Evolutionary conservation across 495 filamentous ascomycete species (phyloP).

Genomic region (Penicillium coffeae): DNA sequence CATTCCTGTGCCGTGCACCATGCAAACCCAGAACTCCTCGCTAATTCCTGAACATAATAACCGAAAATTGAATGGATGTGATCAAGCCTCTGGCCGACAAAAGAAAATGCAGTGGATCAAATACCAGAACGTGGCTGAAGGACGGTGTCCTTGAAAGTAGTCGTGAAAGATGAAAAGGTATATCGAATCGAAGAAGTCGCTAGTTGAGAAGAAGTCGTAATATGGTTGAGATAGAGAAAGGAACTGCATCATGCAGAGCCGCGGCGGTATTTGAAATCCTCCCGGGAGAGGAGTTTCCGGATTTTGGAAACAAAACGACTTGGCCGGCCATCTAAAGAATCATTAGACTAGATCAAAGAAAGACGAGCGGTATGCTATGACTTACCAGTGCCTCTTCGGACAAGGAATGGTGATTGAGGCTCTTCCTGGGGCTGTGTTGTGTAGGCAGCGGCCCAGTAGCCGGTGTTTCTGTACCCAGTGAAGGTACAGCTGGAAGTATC

Average conservation of each 20-base stretch:
- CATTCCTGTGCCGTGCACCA: too few relatives aligned
- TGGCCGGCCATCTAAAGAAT: conserved; percentile 5
- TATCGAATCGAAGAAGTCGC: not conserved
- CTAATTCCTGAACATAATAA: too few relatives aligned
- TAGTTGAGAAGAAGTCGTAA: not conserved
- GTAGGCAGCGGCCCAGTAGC: conserved; percentile 38
- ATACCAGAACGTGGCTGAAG: too few relatives aligned
- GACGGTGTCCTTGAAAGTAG: not conserved
- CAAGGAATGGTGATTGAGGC: conserved; percentile 5
- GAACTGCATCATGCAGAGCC: conserved; percentile 5
- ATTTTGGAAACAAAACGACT: conserved; percentile 31
- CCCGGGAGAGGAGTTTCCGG: conserved; percentile 30
- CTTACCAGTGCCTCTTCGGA: conserved; percentile 30
- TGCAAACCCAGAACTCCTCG: too few relatives aligned
- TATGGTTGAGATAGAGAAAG: not conserved
- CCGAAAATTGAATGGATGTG: too few relatives aligned
- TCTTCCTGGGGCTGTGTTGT: conserved; percentile 26
- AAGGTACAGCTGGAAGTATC: conserved; percentile 35
- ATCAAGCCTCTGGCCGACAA: too few relatives aligned
- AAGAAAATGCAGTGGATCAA: not conserved
- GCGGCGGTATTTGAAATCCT: conserved; percentile 25
- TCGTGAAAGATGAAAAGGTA: not conserved
- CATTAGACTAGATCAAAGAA: not conserved
- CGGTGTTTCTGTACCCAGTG: conserved; percentile 33
- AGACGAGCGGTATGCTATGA: not conserved